Percentiles rank a stretch among this genome's conserved stretches.
Conservation (phyloP, 345 rosid species). For the thale cress (Arabidopsis thaliana) region DNA sequence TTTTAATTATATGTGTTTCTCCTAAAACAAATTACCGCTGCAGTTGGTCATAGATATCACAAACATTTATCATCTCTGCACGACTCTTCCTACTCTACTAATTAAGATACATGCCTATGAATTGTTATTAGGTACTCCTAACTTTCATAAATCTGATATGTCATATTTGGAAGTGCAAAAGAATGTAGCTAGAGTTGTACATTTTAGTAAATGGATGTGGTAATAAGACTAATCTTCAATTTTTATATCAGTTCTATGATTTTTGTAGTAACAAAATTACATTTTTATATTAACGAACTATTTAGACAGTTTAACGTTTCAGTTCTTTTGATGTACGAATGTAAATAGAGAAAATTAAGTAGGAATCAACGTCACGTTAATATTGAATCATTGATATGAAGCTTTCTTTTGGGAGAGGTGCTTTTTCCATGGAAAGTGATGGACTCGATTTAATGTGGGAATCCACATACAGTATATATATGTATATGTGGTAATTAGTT, state of each 20-base stretch:
- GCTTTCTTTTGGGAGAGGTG: conserved; percentile 28
- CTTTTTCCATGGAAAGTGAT: conserved; percentile 42
- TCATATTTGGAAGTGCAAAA: neutral
- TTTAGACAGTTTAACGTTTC: neutral
- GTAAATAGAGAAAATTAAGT: neutral
- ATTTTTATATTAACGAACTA: neutral
- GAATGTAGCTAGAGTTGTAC: neutral
- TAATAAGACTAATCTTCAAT: neutral
- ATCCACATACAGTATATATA: conserved; percentile 35
- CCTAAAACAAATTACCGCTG: too few relatives aligned
- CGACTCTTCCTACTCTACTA: neutral
- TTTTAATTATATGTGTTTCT: too few relatives aligned
- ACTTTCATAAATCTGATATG: neutral
- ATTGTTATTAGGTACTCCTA: neutral
- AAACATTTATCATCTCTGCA: neutral
- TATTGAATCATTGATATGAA: conserved; percentile 36
- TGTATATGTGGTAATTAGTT: neutral
- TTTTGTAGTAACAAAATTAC: neutral
- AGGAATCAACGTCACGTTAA: conserved; percentile 22
- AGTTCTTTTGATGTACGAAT: neutral
- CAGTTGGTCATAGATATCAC: too few relatives aligned
- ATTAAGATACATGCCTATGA: neutral
- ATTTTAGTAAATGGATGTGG: neutral
- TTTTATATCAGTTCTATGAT: neutral
- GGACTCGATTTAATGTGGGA: conserved; percentile 44